These are phyloP conservation scores for Cymbidium sinense DNA, from an alignment of 106 monocot genomes.

Conservation along the genomic window DNA sequence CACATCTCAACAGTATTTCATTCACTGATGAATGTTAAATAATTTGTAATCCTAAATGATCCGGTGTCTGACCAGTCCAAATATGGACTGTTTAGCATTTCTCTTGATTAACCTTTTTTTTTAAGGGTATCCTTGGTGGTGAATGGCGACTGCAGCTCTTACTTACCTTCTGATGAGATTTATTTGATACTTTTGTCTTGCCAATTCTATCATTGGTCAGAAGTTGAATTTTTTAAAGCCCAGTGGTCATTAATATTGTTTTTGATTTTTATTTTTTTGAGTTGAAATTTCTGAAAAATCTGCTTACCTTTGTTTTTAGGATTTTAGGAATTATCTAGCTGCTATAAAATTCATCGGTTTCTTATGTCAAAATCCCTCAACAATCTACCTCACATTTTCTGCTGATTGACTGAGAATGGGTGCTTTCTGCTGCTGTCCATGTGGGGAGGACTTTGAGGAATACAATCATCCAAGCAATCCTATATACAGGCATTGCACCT, in stretches of 20 bases:
- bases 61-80: neutral
- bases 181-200: neutral
- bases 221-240: neutral
- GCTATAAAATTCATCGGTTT: neutral
- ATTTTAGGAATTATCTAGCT: neutral
- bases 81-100: neutral
- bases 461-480: constrained; percentile 60
- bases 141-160: neutral
- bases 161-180: neutral
- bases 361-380: neutral
- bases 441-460: constrained; percentile 71
- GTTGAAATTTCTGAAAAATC: neutral
- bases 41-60: neutral
- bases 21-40: neutral
- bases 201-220: neutral
- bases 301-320: neutral
- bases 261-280: neutral
- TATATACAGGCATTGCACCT: constrained; percentile 59
- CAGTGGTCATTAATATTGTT: neutral
- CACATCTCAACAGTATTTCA: neutral
- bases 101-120: neutral
- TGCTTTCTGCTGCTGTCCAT: constrained; percentile 65
- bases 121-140: neutral
- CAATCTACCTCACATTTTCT: neutral
- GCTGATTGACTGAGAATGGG: constrained; percentile 36